Evolutionary conservation across 73 alveolate genomes (phyloP), one percentile per base, ranked within the genome.

Genomic region (Loxodes magnus): DNA sequence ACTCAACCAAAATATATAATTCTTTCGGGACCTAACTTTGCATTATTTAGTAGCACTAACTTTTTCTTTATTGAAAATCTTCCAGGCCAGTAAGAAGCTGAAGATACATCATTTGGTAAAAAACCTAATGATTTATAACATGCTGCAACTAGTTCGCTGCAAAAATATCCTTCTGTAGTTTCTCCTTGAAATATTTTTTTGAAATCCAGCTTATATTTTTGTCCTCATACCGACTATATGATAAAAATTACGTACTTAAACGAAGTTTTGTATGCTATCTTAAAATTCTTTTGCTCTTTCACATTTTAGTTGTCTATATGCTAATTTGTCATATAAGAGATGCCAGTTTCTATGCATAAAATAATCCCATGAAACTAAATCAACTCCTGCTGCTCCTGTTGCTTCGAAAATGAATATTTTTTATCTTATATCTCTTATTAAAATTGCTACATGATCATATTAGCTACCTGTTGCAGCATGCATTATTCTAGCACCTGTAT

Each of bases 381-480:
- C 82, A 2, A 75, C 89, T 21, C 82, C 82, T 35, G 51, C 24
- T 36, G 36, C 56, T 28, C 88, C 77, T 10, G 85, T 50, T 26
- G 88, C 73, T 48, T 84, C 96, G 38, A 84, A 62, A 20, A 79
- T 5, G n/a, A 41, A 67, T 25, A 79, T 26, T 35, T 66, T 43
- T 3, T 79, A 84, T 20, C 74, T 57, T 9, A 72, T 26, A 48
- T 41, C 73, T 43, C 71, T 42, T 20, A 84, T 30, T 9, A 84
- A 46, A 35, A 84, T 22, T 5, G 93, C 96, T 5, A 82, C 90
- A 56, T 84, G 96, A 64, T 84, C 96, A 54, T 78, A 83, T 24
- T 77, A 62, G 22, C 86, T 39, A 4, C 88, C 54, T 6, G 91
- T 77, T 16, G 78, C 30, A 16, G 71, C 38, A 31, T 91, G 51